Evolutionary conservation across 345 rosid genomes (phyloP).

Genomic region (Pistacia atlantica): DNA sequence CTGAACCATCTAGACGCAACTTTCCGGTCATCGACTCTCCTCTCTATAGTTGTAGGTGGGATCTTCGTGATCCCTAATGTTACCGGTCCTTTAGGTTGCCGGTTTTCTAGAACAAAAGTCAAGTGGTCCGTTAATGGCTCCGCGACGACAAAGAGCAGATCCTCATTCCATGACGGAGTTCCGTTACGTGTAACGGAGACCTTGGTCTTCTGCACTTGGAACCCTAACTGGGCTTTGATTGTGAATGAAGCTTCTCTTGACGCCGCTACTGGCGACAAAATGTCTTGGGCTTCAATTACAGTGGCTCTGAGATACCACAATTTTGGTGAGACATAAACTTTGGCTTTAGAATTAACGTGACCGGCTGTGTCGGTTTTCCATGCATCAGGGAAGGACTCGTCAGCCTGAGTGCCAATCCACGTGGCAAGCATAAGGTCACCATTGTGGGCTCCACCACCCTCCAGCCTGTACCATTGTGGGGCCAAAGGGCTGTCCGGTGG

Average conservation of each 20-base stretch:
- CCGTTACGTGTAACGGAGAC: slow-evolving; percentile 56
- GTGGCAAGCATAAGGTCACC: slow-evolving; percentile 92
- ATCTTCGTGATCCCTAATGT: slow-evolving; percentile 49
- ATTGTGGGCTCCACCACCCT: slow-evolving; percentile 62
- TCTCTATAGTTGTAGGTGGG: slow-evolving; percentile 54
- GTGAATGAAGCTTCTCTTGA: slow-evolving; percentile 60
- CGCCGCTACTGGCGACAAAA: slow-evolving; percentile 38
- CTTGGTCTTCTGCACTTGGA: slow-evolving; percentile 76
- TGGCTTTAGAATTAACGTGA: slow-evolving; percentile 64
- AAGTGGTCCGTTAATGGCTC: slow-evolving; percentile 73
- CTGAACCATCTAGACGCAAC: slow-evolving; percentile 72
- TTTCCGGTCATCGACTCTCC: slow-evolving; percentile 86
- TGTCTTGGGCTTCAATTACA: slow-evolving; percentile 75
- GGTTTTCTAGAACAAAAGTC: slow-evolving; percentile 55
- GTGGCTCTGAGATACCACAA: slow-evolving; percentile 86
- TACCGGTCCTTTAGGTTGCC: slow-evolving; percentile 54
- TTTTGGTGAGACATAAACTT: slow-evolving; percentile 80
- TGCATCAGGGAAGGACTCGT: slow-evolving; percentile 87
- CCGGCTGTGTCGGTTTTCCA: slow-evolving; percentile 87
- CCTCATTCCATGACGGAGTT: slow-evolving; percentile 83
- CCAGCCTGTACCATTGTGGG: slow-evolving; percentile 92
- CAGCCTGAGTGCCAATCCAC: slow-evolving; percentile 96
- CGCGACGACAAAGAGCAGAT: slow-evolving; percentile 73
- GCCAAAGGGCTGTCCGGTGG: slow-evolving; percentile 98
- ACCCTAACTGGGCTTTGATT: slow-evolving; percentile 73